A percentile compares a stretch with the other conserved stretches of the same genome.
Evolutionary conservation across 805 yeast species (phyloP).

Genomic region (Komagataella phaffii): DNA sequence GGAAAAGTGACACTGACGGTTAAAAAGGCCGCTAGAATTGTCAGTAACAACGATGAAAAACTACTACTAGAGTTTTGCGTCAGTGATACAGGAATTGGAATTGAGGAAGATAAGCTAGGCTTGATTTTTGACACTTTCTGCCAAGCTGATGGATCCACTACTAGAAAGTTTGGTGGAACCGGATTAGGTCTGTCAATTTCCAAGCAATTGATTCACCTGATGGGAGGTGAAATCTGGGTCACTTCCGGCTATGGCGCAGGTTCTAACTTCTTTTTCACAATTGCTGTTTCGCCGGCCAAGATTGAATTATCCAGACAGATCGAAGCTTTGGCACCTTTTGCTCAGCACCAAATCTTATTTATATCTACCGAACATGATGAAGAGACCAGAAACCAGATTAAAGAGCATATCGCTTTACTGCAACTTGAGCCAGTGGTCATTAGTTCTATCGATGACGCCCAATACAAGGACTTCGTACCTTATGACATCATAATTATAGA

Average conservation of each 20-base stretch:
- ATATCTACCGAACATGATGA: conserved; percentile 51
- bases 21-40: conserved; percentile 29
- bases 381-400: conserved; percentile 36
- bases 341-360: conserved; percentile 55
- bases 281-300: conserved; percentile 62
- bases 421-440: conserved; percentile 52
- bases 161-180: conserved; percentile 88
- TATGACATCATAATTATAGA: conserved; percentile 79
- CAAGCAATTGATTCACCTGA: conserved; percentile 71
- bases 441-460: conserved; percentile 38
- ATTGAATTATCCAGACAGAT: conserved; percentile 48
- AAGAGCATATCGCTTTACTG: conserved; percentile 34
- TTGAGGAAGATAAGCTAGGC: conserved; percentile 72
- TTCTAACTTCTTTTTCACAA: conserved; percentile 71
- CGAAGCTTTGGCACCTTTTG: conserved; percentile 61
- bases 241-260: conserved; percentile 71
- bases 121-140: conserved; percentile 82
- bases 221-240: conserved; percentile 95
- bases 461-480: conserved; percentile 38
- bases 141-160: conserved; percentile 90
- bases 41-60: conserved; percentile 26
- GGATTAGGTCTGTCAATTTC: conserved; percentile 85
- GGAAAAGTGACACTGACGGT: conserved; percentile 76
- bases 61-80: conserved; percentile 69
- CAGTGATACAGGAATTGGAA: conserved; percentile 85